Evolutionary conservation across 768 basidiomycete species (phyloP).

Genomic region (Pisolithus orientalis): DNA sequence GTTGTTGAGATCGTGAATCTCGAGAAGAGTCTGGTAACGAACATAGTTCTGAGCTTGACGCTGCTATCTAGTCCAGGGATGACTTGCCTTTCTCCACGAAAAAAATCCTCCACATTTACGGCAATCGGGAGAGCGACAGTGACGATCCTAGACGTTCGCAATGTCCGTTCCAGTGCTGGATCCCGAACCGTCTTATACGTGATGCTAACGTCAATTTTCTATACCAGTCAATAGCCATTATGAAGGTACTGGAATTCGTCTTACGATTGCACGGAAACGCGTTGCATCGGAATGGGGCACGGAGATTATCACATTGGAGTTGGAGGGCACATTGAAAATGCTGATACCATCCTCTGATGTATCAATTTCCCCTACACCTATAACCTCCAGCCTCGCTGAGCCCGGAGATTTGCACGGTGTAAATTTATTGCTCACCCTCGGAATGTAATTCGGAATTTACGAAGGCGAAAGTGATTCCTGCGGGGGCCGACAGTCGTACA

Average conservation of each 20-base stretch:
- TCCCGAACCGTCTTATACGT: constrained; percentile 61
- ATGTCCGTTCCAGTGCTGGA: constrained; percentile 44
- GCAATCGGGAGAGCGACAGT: constrained; percentile 74
- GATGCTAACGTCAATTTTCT: constrained; percentile 67
- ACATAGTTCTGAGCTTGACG: neutral
- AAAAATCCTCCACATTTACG: constrained; percentile 96
- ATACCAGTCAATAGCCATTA: constrained; percentile 5
- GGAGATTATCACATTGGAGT: constrained; percentile 41
- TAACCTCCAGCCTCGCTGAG: constrained; percentile 3
- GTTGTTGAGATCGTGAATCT: constrained; percentile 87
- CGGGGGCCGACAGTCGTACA: constrained; percentile 49
- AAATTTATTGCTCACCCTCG: constrained; percentile 20
- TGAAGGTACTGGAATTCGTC: constrained; percentile 14
- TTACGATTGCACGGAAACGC: constrained; percentile 53
- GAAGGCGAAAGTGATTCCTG: constrained; percentile 43
- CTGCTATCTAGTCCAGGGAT: neutral
- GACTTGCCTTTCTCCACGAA: constrained; percentile 72
- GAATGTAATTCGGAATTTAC: constrained; percentile 36
- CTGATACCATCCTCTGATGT: constrained; percentile 38
- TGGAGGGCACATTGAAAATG: constrained; percentile 42
- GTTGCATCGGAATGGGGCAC: constrained; percentile 67
- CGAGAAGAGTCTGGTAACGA: constrained; percentile 64
- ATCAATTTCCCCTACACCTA: constrained; percentile 27
- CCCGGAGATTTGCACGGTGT: constrained; percentile 7
- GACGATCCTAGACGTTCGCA: constrained; percentile 51